Percentiles rank a stretch among this genome's conserved stretches.
These are phyloP conservation scores for Mycena epipterygia DNA, from an alignment of 768 basidiomycete genomes.

Conservation along the genomic window DNA sequence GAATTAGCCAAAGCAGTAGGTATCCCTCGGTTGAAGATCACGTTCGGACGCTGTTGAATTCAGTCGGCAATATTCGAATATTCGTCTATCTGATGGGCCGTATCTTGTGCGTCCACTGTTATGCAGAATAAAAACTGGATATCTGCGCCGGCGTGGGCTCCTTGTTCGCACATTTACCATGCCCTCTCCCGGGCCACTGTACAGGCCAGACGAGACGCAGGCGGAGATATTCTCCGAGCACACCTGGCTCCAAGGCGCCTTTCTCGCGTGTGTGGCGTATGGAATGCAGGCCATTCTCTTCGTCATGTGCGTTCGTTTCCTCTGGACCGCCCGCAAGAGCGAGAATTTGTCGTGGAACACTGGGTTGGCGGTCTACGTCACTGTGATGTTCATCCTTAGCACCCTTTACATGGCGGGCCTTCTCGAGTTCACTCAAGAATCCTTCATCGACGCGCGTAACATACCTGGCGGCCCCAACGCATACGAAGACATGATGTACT, in stretches of 20 bases:
- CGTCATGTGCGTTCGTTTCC: conserved; percentile 15
- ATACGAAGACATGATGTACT: conserved; percentile 39
- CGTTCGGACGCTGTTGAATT: too few species aligned
- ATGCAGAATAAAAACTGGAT: too few species aligned
- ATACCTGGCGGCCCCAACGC: conserved; percentile 47
- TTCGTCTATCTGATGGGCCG: too few species aligned
- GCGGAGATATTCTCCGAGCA: conserved; percentile 30
- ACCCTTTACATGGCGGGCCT: conserved; percentile 37
- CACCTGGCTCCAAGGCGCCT: conserved; percentile 35
- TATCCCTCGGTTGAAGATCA: too few species aligned
- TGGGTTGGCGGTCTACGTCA: conserved; percentile 17
- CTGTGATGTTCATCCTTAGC: conserved; percentile 25
- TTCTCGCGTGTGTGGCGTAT: conserved; percentile 28
- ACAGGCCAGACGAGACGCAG: conserved; percentile 8
- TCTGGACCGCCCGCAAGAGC: background rate
- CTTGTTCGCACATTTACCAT: background rate
- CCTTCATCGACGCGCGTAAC: conserved; percentile 48
- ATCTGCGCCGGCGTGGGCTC: too few species aligned
- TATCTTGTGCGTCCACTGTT: too few species aligned
- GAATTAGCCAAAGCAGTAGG: too few species aligned
- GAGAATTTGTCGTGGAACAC: background rate
- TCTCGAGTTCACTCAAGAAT: conserved; percentile 40
- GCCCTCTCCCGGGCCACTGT: background rate
- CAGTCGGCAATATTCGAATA: too few species aligned
- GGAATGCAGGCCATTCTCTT: conserved; percentile 28